A percentile compares a stretch with the other conserved stretches of the same genome.
Evolutionary conservation across 306 rosid genomes (phyloP).

Genomic region (Castanopsis chinensis): DNA sequence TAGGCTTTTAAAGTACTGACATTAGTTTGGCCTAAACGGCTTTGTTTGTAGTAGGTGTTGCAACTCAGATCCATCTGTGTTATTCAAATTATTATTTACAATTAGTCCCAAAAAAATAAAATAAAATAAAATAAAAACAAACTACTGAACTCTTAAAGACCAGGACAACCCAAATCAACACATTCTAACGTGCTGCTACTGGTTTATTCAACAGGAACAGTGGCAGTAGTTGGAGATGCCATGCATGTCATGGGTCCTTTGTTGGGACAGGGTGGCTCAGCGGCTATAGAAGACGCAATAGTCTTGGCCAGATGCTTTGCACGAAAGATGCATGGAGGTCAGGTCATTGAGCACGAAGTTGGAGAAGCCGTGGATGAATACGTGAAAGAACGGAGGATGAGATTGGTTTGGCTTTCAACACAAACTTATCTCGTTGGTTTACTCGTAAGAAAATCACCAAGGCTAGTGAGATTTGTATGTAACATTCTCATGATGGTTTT

Average conservation of each 20-base stretch:
- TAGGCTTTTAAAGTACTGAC: constrained; percentile 32
- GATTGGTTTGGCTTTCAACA: constrained; percentile 22
- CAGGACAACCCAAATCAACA: no score
- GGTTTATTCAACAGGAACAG: background rate
- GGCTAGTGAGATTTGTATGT: background rate
- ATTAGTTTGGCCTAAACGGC: constrained; percentile 22
- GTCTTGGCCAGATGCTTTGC: constrained; percentile 26
- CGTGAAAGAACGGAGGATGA: constrained; percentile 31
- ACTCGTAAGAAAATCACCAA: background rate
- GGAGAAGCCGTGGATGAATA: constrained; percentile 27
- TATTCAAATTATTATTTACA: background rate
- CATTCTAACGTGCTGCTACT: no score
- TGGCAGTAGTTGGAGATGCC: constrained; percentile 33
- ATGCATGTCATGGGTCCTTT: constrained; percentile 38
- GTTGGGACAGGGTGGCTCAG: constrained; percentile 32
- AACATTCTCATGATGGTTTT: background rate
- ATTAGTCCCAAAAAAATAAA: no score
- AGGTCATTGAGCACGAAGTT: background rate
- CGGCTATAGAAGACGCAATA: constrained; percentile 26
- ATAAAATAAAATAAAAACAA: background rate
- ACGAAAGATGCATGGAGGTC: background rate
- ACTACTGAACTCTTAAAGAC: no score
- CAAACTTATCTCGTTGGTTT: constrained; percentile 17
- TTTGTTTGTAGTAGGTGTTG: constrained; percentile 28
- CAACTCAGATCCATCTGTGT: background rate